Conservation (phyloP, 345 rosid species). For the Citrus inodora region DNA sequence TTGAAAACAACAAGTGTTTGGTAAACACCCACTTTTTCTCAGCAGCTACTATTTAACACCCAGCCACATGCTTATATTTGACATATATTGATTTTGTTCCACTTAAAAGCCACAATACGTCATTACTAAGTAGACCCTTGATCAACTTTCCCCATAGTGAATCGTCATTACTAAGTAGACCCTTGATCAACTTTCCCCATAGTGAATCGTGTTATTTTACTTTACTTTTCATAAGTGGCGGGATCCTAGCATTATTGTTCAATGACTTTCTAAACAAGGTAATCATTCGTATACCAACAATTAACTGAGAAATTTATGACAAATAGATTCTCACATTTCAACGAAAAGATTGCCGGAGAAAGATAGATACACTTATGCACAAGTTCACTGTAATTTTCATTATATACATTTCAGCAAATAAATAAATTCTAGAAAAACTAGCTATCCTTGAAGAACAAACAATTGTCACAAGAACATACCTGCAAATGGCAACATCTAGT, state of each 20-base stretch:
- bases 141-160: background rate
- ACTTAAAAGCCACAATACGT: background rate
- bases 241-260: background rate
- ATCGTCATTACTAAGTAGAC: background rate
- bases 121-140: background rate
- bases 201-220: background rate
- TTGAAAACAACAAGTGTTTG: too few species aligned
- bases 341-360: background rate
- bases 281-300: background rate
- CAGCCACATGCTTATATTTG: background rate
- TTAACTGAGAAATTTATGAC: background rate
- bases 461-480: conserved; percentile 26
- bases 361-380: background rate
- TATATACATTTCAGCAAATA: background rate
- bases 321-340: background rate
- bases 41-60: too few species aligned
- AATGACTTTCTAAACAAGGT: background rate
- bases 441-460: conserved; percentile 2
- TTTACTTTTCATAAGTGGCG: background rate
- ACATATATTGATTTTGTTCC: background rate
- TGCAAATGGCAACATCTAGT: conserved; percentile 19
- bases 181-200: background rate
- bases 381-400: too few species aligned
- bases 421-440: background rate
- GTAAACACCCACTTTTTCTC: too few species aligned